Conservation (phyloP, 371 early-diverging fungal species). For the Mortierella sp. region DNA sequence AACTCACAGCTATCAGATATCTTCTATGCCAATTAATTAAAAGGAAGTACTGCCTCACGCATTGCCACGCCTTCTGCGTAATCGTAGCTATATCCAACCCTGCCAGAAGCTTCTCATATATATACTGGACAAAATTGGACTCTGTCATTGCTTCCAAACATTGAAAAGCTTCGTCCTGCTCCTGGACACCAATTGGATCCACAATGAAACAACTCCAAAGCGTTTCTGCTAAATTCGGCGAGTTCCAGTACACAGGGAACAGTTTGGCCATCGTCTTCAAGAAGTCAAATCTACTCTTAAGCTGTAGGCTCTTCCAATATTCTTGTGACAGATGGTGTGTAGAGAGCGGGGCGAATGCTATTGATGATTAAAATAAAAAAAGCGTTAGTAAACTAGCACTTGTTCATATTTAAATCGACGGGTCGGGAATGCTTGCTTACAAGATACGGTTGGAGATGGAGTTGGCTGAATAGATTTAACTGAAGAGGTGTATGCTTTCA, state of each 20-base stretch:
- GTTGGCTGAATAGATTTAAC: conserved; percentile 35
- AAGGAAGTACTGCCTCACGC: conserved; percentile 56
- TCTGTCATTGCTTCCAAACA: conserved; percentile 55
- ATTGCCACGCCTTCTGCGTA: conserved; percentile 52
- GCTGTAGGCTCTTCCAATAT: conserved; percentile 33
- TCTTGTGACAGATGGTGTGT: conserved; percentile 25
- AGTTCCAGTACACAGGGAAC: conserved; percentile 47
- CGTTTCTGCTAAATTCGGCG: conserved; percentile 51
- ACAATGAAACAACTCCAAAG: conserved; percentile 56
- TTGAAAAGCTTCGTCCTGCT: conserved; percentile 57
- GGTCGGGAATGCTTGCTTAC: conserved; percentile 14
- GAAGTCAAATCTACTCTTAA: conserved; percentile 49
- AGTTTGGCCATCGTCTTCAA: conserved; percentile 44
- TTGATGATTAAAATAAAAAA: neutral
- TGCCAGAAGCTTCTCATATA: conserved; percentile 54
- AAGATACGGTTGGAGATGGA: conserved; percentile 34
- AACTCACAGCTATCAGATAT: conserved; percentile 33
- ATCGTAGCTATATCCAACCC: conserved; percentile 49
- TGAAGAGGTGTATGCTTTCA: conserved; percentile 28
- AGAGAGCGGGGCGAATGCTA: conserved; percentile 39
- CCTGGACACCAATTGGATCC: conserved; percentile 55
- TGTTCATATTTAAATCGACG: neutral
- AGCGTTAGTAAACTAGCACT: neutral
- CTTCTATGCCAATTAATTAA: conserved; percentile 49
- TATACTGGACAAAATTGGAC: conserved; percentile 45